Conservation (phyloP, 1,139 yeast species). For the Kurtzmaniella quercitrusa region DNA sequence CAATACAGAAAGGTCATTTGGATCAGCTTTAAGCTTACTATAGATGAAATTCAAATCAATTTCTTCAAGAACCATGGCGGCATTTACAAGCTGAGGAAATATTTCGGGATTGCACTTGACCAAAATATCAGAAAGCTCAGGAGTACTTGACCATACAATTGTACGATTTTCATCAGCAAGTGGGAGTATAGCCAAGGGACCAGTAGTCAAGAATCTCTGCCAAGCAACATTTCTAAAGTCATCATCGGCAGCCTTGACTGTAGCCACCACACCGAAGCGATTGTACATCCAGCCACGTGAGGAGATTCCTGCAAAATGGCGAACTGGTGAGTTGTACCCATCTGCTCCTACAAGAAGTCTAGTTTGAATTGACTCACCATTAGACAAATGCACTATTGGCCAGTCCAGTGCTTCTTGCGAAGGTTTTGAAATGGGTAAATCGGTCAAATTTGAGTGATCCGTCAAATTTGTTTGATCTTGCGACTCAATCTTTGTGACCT, state of each 20-base stretch:
- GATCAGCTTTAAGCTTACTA: conserved; percentile 25
- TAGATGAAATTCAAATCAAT: conserved; percentile 40
- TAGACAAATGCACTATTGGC: conserved; percentile 72
- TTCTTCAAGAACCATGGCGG: conserved; percentile 70
- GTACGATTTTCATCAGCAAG: conserved; percentile 83
- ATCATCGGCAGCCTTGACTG: conserved; percentile 68
- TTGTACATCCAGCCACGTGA: conserved; percentile 92
- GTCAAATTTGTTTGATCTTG: background rate
- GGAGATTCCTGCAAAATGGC: conserved; percentile 74
- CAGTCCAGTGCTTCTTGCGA: conserved; percentile 40
- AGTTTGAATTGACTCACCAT: conserved; percentile 62
- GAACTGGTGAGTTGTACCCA: conserved; percentile 92
- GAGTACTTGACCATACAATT: conserved; percentile 88
- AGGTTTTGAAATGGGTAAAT: background rate
- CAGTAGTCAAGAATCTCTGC: conserved; percentile 89
- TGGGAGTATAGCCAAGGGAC: conserved; percentile 91
- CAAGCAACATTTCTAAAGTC: conserved; percentile 76
- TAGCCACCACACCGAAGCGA: conserved; percentile 88
- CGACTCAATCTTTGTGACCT: conserved; percentile 51
- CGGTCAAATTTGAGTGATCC: background rate
- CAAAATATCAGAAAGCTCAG: conserved; percentile 65
- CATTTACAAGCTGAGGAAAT: conserved; percentile 73
- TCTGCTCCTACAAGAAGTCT: conserved; percentile 90
- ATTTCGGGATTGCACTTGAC: conserved; percentile 55
- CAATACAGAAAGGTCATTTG: conserved; percentile 46